Percentiles rank a stretch among this genome's conserved stretches.
Evolutionary conservation across 495 filamentous ascomycete species (phyloP).

Genomic region (Neurospora pannonica): DNA sequence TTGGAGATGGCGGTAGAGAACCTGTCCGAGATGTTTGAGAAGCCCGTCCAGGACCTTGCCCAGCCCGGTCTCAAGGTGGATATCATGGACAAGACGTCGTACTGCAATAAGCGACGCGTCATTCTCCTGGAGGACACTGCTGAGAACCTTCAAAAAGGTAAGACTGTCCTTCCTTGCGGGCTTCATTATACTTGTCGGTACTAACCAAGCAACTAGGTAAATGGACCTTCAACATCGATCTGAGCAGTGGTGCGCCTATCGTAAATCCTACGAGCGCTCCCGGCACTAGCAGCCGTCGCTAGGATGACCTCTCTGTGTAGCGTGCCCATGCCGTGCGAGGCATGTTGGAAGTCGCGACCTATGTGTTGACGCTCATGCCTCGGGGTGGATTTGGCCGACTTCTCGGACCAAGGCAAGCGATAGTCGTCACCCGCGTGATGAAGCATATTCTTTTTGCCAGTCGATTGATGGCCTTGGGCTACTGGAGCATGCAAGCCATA

Average conservation of each 20-base stretch:
- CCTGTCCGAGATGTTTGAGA: conserved; percentile 96
- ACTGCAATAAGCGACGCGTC: conserved; percentile 85
- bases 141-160: conserved; percentile 78
- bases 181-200: not conserved
- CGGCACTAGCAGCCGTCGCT: conserved; percentile 16
- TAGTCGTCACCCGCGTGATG: not conserved
- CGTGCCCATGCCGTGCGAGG: not conserved
- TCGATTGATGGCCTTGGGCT: not conserved
- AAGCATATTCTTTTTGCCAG: not conserved
- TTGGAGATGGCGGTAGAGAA: conserved; percentile 93
- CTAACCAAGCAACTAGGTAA: conserved; percentile 21
- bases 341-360: not conserved
- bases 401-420: not conserved
- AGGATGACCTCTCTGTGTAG: not conserved
- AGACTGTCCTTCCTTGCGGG: conserved; percentile 20
- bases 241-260: conserved; percentile 8
- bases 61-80: conserved; percentile 73
- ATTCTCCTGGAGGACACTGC: conserved; percentile 89
- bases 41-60: conserved; percentile 73
- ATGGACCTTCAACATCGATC: conserved; percentile 40
- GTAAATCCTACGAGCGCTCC: not conserved
- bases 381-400: not conserved
- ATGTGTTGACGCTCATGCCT: not conserved
- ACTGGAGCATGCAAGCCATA: not conserved
- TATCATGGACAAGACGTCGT: conserved; percentile 95